Evolutionary conservation across 2,329 filamentous ascomycete genomes (phyloP), one percentile per base, ranked within the genome.

Genomic region (Canariomyces notabilis): DNA sequence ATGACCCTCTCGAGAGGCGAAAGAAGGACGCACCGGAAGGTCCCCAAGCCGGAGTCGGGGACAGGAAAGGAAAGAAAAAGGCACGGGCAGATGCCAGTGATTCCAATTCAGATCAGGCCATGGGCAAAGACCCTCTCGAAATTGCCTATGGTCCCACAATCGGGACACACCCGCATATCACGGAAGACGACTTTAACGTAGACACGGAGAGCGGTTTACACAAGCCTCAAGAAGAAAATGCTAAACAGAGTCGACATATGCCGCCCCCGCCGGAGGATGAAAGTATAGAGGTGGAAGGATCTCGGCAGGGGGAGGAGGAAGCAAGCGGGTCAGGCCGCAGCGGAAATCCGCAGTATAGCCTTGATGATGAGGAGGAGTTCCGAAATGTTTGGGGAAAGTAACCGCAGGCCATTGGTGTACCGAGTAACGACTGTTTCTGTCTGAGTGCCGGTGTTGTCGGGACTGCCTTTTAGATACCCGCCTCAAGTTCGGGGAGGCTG

Each of bases 21-120:
- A 57, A 50, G 43, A 59, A 60, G 37, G 35, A 49, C 20, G 55
- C 56, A 5, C 57, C 57, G 8, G 57, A 58, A 34, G 56, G 55
- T 1, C 51, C 56, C 2, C 53, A 57, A 34, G 51, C 46, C 7
- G 53, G 48, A 5, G 45, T 48, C 2, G 21, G 42, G 3, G 54
- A 57, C 33, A 57, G 35, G 33, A 60, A 60, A 39, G 58, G 56
- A 14, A 61, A 61, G 41, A 54, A 58, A 48, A 60, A 56, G 37
- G 51, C 48, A n/a, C 37, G 22, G 18, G 33, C 46, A 14, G 38
- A 48, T 12, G 34, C 44, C 16, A 51, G 51, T 18, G 31, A 22
- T 12, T 44, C 52, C 31, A 50, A 46, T 39, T 47, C 53, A 20
- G 40, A 39, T 4, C 48, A 52, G 16, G 50, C 47, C 9, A 37